These are phyloP conservation scores for Lathyrus aphaca DNA, from an alignment of 306 rosid species.

Conservation along the genomic window DNA sequence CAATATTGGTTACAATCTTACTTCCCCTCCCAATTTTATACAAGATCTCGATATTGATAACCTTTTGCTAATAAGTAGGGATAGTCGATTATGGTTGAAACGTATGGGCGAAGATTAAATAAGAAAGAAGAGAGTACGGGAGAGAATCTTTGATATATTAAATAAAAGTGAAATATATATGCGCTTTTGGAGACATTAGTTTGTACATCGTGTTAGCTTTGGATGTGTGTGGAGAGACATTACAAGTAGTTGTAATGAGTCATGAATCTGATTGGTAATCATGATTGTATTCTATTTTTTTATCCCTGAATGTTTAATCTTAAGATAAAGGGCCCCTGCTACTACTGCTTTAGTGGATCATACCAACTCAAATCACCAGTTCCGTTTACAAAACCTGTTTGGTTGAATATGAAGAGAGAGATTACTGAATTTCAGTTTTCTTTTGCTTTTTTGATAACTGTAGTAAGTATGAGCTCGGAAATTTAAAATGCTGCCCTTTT, in stretches of 20 bases:
- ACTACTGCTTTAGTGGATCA: slow-evolving; percentile 10
- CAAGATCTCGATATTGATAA: too few relatives aligned
- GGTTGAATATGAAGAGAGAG: not conserved
- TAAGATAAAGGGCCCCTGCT: not conserved
- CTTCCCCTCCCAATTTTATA: too few relatives aligned
- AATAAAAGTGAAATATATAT: not conserved
- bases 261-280: not conserved
- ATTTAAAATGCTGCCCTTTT: not conserved
- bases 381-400: not conserved
- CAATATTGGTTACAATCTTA: too few relatives aligned
- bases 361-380: not conserved
- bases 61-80: not conserved
- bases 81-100: slow-evolving; percentile 22
- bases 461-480: not conserved
- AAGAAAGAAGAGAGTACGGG: slow-evolving; percentile 1
- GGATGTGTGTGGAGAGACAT: slow-evolving; percentile 1
- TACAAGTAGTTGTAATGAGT: slow-evolving; percentile 6
- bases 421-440: slow-evolving; percentile 15
- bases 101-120: slow-evolving; percentile 7
- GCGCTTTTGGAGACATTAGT: slow-evolving; percentile 4
- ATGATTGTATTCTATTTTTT: slow-evolving; percentile 24
- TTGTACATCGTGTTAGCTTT: slow-evolving; percentile 2
- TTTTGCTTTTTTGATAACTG: not conserved
- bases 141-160: slow-evolving; percentile 9
- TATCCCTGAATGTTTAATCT: slow-evolving; percentile 17